A percentile compares a stretch with the other conserved stretches of the same genome.
These are phyloP conservation scores for Saksenaea oblongispora DNA, from an alignment of 371 early-diverging fungal species.

Conservation along the genomic window DNA sequence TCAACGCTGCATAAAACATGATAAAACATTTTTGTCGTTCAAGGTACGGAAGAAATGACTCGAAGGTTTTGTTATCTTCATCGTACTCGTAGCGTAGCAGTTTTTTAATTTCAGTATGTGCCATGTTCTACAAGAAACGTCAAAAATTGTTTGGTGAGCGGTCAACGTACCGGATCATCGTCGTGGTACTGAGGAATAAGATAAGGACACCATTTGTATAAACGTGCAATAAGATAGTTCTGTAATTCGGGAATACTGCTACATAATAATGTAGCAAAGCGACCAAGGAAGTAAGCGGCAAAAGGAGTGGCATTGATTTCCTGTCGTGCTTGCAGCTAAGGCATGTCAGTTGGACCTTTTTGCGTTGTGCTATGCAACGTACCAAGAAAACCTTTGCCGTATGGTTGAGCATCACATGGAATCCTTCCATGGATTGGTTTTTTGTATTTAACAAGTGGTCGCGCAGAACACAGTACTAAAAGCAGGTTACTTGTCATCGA, in stretches of 20 bases:
- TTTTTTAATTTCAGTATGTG: constrained; percentile 39
- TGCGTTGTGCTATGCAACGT: neutral
- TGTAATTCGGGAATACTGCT: constrained; percentile 59
- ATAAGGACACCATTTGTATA: constrained; percentile 80
- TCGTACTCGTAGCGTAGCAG: constrained; percentile 45
- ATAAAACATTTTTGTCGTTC: constrained; percentile 75
- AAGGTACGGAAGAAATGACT: constrained; percentile 64
- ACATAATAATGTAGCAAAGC: constrained; percentile 64
- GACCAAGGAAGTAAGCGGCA: constrained; percentile 75
- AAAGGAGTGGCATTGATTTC: constrained; percentile 67
- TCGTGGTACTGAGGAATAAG: constrained; percentile 70
- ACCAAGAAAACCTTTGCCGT: constrained; percentile 32
- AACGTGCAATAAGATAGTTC: constrained; percentile 71
- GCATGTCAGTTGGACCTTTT: neutral
- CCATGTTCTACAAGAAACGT: constrained; percentile 20
- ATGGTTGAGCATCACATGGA: constrained; percentile 62
- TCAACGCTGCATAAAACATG: constrained; percentile 75
- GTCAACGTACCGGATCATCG: constrained; percentile 49
- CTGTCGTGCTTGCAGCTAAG: constrained; percentile 70
- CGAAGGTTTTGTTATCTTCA: constrained; percentile 59
- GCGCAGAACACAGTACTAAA: constrained; percentile 48
- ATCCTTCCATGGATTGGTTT: constrained; percentile 44
- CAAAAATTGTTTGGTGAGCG: neutral
- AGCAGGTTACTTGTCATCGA: constrained; percentile 11
- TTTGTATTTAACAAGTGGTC: constrained; percentile 49